A percentile compares a stretch with the other conserved stretches of the same genome.
Conservation (phyloP, 345 rosid genomes). For the Xanthoceras sorbifolium region DNA sequence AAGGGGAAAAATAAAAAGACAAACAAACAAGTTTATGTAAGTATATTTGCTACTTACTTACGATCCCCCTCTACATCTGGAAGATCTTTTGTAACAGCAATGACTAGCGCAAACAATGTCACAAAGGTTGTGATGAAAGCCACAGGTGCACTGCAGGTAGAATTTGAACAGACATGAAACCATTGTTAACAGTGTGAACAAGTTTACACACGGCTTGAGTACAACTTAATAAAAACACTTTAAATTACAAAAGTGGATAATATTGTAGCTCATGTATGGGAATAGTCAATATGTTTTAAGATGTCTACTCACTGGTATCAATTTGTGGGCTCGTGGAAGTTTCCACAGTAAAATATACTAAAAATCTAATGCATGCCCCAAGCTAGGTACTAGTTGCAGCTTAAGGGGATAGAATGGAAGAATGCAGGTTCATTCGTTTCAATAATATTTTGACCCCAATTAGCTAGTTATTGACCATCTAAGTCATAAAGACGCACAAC, state of each 20-base stretch:
- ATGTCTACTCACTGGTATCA: not conserved
- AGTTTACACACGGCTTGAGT: not conserved
- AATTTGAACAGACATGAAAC: conserved; percentile 18
- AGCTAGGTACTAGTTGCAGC: not conserved
- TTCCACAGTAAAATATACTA: not conserved
- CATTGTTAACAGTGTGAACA: conserved; percentile 2
- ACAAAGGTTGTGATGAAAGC: conserved; percentile 95
- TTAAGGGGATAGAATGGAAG: not conserved
- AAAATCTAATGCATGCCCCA: not conserved
- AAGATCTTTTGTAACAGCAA: conserved; percentile 95
- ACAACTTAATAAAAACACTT: conserved; percentile 4
- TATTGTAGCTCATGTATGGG: not conserved
- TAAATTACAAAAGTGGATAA: not conserved
- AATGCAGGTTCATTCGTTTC: not conserved
- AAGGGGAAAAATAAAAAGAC: conserved; percentile 1
- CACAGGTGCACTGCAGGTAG: conserved; percentile 77
- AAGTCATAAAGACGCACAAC: not conserved
- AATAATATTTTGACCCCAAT: not conserved
- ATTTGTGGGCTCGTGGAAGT: not conserved
- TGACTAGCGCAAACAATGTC: conserved; percentile 85
- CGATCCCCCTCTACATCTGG: conserved; percentile 98
- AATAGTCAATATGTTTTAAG: not conserved
- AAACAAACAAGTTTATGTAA: conserved; percentile 5
- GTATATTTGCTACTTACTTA: conserved; percentile 55
- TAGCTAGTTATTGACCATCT: not conserved